These are phyloP conservation scores for Boletus coccyginus DNA, from an alignment of 768 basidiomycete species.

Conservation along the genomic window DNA sequence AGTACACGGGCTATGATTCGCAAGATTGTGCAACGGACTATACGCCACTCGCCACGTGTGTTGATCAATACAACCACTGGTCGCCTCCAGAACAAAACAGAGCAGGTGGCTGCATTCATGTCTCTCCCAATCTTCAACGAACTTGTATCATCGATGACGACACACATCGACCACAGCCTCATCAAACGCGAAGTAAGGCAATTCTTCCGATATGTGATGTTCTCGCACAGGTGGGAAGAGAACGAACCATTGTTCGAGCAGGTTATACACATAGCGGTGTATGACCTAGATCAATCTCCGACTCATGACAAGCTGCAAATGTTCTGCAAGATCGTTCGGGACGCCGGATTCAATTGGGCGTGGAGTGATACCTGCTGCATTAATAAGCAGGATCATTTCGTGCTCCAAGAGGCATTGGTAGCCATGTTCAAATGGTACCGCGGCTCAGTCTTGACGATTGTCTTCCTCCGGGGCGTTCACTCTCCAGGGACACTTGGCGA, in stretches of 20 bases:
- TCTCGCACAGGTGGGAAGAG: too few species aligned
- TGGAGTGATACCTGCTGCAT: too few species aligned
- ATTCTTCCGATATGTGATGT: too few species aligned
- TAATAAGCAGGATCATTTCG: background rate
- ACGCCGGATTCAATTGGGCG: too few species aligned
- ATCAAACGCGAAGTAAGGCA: too few species aligned
- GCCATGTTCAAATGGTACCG: conserved; percentile 7
- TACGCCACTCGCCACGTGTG: background rate
- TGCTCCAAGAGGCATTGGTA: background rate
- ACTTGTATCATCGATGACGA: background rate
- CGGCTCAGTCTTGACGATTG: background rate
- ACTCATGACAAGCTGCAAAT: too few species aligned
- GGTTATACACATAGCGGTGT: too few species aligned
- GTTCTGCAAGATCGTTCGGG: too few species aligned
- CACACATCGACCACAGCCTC: too few species aligned
- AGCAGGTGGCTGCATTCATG: background rate
- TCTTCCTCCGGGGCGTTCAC: conserved; percentile 3
- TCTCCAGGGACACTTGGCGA: background rate
- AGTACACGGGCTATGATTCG: background rate
- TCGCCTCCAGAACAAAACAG: background rate
- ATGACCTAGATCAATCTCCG: too few species aligned
- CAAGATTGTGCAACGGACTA: background rate
- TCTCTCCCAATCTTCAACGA: background rate
- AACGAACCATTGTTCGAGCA: too few species aligned
- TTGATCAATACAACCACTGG: background rate